Evolutionary conservation across 1,284 basidiomycete genomes (phyloP).

Genomic region (Wolfiporia cocos): DNA sequence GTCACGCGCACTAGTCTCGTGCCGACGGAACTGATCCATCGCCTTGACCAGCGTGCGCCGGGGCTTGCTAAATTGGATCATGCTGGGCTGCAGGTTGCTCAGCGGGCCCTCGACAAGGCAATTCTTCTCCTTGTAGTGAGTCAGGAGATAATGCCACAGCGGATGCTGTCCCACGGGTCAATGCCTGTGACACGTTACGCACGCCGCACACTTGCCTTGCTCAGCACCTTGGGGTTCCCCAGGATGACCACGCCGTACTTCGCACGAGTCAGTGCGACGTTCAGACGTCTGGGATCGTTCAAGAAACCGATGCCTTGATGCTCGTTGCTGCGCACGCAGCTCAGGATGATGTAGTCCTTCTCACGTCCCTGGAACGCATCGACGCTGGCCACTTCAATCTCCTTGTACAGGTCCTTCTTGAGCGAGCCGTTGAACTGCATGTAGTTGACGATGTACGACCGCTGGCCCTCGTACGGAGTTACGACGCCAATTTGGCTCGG

Average conservation of each 20-base stretch:
- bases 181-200: constrained; percentile 3
- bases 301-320: constrained; percentile 99
- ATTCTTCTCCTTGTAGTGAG: constrained; percentile 96
- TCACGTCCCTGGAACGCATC: constrained; percentile 99
- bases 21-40: constrained; percentile 86
- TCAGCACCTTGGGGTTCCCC: constrained; percentile 97
- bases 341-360: constrained; percentile 99
- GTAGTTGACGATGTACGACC: constrained; percentile 98
- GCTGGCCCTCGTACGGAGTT: constrained; percentile 98
- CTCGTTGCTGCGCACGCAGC: constrained; percentile 98
- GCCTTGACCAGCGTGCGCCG: constrained; percentile 80
- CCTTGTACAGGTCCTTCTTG: constrained; percentile 99
- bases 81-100: constrained; percentile 93
- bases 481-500: constrained; percentile 97
- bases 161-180: constrained; percentile 56
- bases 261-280: constrained; percentile 95
- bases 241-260: constrained; percentile 98
- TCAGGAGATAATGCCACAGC: constrained; percentile 96
- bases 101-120: constrained; percentile 95
- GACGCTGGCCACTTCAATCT: constrained; percentile 97
- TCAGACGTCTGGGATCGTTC: constrained; percentile 94
- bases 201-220: constrained; percentile 67
- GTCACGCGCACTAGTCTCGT: constrained; percentile 81
- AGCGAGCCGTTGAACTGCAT: constrained; percentile 99
- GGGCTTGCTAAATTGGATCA: constrained; percentile 99